Evolutionary conservation across 2,329 filamentous ascomycete species (phyloP).

Genomic region (Diatrype stigma): DNA sequence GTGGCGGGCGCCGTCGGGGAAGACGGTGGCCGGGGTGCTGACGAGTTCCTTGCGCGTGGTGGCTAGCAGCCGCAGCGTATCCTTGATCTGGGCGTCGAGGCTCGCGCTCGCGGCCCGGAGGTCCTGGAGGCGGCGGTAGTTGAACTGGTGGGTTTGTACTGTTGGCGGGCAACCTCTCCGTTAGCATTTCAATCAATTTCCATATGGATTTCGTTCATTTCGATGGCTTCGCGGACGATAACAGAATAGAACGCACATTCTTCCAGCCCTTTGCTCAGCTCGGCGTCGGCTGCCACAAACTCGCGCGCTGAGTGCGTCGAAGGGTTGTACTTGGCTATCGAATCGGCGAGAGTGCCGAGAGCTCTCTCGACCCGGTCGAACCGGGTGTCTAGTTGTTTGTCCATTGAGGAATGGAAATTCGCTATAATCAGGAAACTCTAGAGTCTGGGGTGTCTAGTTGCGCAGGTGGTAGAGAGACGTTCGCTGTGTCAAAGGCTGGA

Average conservation of each 20-base stretch:
- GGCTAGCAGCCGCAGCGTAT: conserved; percentile 65
- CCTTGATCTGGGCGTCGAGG: conserved; percentile 69
- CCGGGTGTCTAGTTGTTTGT: conserved; percentile 55
- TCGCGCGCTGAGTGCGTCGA: conserved; percentile 63
- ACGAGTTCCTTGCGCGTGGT: conserved; percentile 70
- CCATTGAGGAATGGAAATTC: conserved; percentile 43
- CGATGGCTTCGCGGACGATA: background rate
- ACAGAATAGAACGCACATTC: conserved; percentile 46
- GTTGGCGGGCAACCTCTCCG: background rate
- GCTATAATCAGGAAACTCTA: too few relatives aligned
- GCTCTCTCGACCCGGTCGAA: conserved; percentile 65
- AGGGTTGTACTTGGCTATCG: conserved; percentile 78
- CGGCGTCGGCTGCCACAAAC: conserved; percentile 65
- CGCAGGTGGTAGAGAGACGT: too few relatives aligned
- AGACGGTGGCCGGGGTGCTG: conserved; percentile 54
- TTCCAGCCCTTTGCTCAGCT: conserved; percentile 62
- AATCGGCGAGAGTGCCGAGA: conserved; percentile 68
- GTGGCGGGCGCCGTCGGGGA: conserved; percentile 43
- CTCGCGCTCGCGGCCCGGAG: conserved; percentile 62
- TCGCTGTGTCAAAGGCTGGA: background rate
- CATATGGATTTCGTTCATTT: background rate
- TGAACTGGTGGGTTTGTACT: conserved; percentile 74
- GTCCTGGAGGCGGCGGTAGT: conserved; percentile 62
- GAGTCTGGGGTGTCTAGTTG: too few relatives aligned
- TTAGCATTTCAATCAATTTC: conserved; percentile 3